Conservation (phyloP, 441 rosid species). For the Melastoma candidum region DNA sequence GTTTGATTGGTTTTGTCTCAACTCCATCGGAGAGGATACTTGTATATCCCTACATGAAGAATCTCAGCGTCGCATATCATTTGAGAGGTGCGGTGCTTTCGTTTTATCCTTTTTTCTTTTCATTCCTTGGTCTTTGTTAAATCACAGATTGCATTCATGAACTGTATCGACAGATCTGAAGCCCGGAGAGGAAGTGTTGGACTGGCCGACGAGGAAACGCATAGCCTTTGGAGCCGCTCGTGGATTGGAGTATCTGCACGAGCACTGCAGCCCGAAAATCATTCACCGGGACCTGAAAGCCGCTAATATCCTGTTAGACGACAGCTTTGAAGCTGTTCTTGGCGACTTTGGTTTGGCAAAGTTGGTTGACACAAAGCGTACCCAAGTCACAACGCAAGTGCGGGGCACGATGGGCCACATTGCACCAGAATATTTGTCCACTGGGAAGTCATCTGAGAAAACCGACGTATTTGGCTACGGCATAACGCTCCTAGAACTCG, state of each 20-base stretch:
- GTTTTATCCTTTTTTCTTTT: background rate
- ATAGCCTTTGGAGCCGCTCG: slow-evolving; percentile 45
- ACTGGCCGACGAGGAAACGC: slow-evolving; percentile 39
- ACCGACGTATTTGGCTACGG: slow-evolving; percentile 58
- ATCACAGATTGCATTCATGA: background rate
- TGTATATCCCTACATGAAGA: slow-evolving; percentile 54
- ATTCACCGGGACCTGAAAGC: slow-evolving; percentile 55
- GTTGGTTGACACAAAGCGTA: slow-evolving; percentile 30
- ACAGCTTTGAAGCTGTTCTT: slow-evolving; percentile 42
- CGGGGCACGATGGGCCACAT: slow-evolving; percentile 61
- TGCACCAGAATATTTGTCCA: slow-evolving; percentile 52
- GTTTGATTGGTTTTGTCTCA: slow-evolving; percentile 41
- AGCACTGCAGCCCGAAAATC: slow-evolving; percentile 43
- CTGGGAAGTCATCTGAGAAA: slow-evolving; percentile 51
- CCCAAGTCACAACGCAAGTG: slow-evolving; percentile 48
- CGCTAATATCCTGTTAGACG: slow-evolving; percentile 46
- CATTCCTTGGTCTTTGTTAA: background rate
- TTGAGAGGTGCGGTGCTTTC: slow-evolving; percentile 32
- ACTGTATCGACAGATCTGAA: slow-evolving; percentile 26
- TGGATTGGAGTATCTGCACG: slow-evolving; percentile 47
- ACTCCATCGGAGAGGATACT: slow-evolving; percentile 41
- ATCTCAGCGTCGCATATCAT: slow-evolving; percentile 43
- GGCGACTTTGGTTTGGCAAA: slow-evolving; percentile 48
- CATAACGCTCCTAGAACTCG: slow-evolving; percentile 44
- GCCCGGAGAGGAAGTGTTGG: slow-evolving; percentile 40